Percentiles rank a stretch among this genome's conserved stretches.
Conservation (phyloP, 75 land plant genomes). For the Pinus albicaulis region DNA sequence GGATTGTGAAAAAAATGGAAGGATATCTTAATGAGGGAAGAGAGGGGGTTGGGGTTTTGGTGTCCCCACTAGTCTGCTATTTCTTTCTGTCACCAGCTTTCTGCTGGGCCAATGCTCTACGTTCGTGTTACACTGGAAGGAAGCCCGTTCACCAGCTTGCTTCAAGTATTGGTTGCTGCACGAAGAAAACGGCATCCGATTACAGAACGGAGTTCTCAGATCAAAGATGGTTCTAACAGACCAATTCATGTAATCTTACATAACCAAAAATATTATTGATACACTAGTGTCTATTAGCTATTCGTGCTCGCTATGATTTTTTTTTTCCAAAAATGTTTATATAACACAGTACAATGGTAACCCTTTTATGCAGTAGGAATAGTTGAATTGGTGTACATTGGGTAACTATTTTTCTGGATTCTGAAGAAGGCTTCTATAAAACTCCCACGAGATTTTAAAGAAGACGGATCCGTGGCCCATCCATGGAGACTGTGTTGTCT, state of each 20-base stretch:
- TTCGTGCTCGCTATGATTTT: too few species aligned
- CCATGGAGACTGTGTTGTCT: conserved; percentile 75
- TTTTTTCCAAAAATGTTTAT: too few species aligned
- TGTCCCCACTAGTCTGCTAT: neutral
- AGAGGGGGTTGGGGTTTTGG: conserved; percentile 60
- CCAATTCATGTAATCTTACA: conserved; percentile 27
- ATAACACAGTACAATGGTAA: too few species aligned
- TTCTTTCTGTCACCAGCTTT: conserved; percentile 17
- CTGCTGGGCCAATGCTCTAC: conserved; percentile 42
- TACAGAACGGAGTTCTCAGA: conserved; percentile 5
- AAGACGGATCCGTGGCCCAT: conserved; percentile 26
- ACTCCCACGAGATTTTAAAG: conserved; percentile 20
- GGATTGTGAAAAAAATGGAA: too few species aligned
- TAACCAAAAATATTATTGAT: too few species aligned
- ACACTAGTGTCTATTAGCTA: too few species aligned
- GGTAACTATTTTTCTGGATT: conserved; percentile 25
- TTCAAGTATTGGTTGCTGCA: too few species aligned
- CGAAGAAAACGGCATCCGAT: conserved; percentile 1
- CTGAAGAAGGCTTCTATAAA: conserved; percentile 75
- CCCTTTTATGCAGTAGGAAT: too few species aligned
- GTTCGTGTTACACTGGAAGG: conserved; percentile 43
- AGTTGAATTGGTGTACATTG: too few species aligned
- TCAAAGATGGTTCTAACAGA: conserved; percentile 34
- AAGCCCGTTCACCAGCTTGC: neutral
- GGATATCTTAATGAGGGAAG: too few species aligned